Percentiles rank a stretch among this genome's conserved stretches.
Conservation (phyloP, 208 protist species). For the Balamuthia mandrillaris region DNA sequence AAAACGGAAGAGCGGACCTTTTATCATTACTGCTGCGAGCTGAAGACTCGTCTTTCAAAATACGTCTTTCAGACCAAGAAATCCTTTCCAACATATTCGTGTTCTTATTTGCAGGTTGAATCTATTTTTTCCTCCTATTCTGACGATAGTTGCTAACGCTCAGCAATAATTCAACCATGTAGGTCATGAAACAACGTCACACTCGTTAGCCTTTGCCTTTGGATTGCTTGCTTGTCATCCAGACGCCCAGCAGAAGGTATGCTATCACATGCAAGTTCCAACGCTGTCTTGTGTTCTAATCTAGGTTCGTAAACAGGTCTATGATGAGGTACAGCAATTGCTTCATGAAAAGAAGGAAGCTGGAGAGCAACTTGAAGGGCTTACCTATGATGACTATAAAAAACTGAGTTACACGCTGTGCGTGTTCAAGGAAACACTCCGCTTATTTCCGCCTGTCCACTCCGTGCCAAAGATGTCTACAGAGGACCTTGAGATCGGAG, state of each 20-base stretch:
- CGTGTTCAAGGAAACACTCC: conserved; percentile 23
- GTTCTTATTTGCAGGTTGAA: not conserved
- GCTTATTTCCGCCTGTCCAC: not conserved
- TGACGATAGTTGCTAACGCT: not conserved
- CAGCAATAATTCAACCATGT: not conserved
- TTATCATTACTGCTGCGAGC: not conserved
- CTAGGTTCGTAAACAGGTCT: not conserved
- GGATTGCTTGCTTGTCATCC: not conserved
- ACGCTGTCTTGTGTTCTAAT: not conserved
- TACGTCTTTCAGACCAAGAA: not conserved
- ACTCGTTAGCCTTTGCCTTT: not conserved
- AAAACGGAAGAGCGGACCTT: too few relatives aligned
- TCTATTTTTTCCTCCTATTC: not conserved
- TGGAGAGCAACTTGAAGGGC: not conserved
- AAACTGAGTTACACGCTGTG: not conserved
- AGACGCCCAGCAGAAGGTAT: not conserved
- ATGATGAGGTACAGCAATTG: not conserved
- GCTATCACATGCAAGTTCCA: not conserved
- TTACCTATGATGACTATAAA: conserved; percentile 13
- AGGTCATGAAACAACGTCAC: not conserved
- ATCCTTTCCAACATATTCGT: not conserved
- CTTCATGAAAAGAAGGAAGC: not conserved
- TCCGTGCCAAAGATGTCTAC: not conserved
- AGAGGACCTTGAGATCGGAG: too few relatives aligned
- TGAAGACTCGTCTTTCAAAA: not conserved